Conservation (phyloP, 176 grass and related monocot species). For the Musa schizocarpa region DNA sequence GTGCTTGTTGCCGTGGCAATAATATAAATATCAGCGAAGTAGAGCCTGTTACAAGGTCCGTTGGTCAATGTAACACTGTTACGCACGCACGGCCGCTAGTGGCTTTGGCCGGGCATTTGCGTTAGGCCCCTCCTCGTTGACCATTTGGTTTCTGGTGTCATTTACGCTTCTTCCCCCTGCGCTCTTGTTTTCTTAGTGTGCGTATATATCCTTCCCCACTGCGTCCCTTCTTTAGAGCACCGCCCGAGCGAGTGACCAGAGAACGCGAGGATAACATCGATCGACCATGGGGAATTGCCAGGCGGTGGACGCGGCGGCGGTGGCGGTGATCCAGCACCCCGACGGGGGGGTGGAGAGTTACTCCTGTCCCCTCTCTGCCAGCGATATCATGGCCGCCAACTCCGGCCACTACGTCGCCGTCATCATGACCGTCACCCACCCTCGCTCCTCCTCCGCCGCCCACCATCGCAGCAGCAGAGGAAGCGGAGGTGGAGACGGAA, state of each 20-base stretch:
- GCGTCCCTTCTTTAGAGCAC: too few species aligned
- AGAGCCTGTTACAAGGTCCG: too few species aligned
- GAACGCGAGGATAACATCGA: too few species aligned
- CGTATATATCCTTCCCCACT: too few species aligned
- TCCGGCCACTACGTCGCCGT: conserved; percentile 12
- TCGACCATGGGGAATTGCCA: conserved; percentile 13
- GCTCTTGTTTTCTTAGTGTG: too few species aligned
- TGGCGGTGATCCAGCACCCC: conserved; percentile 9
- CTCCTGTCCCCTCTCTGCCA: conserved; percentile 2
- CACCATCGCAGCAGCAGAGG: too few species aligned
- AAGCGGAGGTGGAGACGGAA: neutral
- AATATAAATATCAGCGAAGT: too few species aligned
- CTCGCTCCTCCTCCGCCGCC: neutral
- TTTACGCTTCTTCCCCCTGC: neutral
- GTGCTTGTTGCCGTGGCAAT: too few species aligned
- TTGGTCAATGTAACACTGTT: neutral
- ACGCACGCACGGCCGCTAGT: neutral
- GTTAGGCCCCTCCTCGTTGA: neutral
- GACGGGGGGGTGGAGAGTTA: conserved; percentile 8
- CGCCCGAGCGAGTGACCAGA: too few species aligned
- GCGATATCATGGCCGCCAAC: conserved; percentile 14
- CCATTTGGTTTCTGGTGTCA: neutral
- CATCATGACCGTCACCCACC: neutral
- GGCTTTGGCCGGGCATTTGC: neutral
- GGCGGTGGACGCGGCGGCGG: neutral